These are phyloP conservation scores for Phycomyces nitens DNA, from an alignment of 192 early-diverging fungal genomes.

Conservation along the genomic window DNA sequence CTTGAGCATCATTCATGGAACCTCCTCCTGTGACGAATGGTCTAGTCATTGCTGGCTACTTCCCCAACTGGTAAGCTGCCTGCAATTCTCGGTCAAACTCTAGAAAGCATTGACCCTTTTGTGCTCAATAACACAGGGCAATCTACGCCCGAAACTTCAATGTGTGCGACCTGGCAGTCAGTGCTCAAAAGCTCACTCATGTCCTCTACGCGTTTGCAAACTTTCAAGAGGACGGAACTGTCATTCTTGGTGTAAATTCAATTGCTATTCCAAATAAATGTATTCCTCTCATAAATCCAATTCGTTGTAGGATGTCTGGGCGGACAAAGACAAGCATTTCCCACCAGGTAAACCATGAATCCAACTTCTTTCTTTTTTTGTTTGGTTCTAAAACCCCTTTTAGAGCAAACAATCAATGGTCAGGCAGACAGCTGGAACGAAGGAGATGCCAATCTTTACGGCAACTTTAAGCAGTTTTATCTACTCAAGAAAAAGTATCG, in stretches of 20 bases:
- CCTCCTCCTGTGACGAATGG: constrained; percentile 2
- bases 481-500: constrained; percentile 67
- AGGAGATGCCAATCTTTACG: constrained; percentile 45
- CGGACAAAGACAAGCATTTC: constrained; percentile 70
- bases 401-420: constrained; percentile 34
- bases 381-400: too few relatives aligned
- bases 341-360: constrained; percentile 23
- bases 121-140: constrained; percentile 42
- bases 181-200: constrained; percentile 62
- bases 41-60: constrained; percentile 37
- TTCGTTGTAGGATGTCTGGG: constrained; percentile 60
- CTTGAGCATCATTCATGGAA: not conserved
- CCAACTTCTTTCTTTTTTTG: constrained; percentile 1
- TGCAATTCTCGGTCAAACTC: not conserved
- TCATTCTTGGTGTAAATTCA: constrained; percentile 52
- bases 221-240: constrained; percentile 54
- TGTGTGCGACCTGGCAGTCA: constrained; percentile 58
- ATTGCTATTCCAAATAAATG: not conserved
- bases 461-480: constrained; percentile 63
- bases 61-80: constrained; percentile 31
- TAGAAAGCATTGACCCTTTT: not conserved
- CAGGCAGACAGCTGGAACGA: constrained; percentile 58
- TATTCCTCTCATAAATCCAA: not conserved
- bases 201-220: constrained; percentile 81
- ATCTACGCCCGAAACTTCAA: constrained; percentile 69